Base-by-base conservation (phyloP, 108 stramenopile species). In the Discostella stelligeroides region DNA sequence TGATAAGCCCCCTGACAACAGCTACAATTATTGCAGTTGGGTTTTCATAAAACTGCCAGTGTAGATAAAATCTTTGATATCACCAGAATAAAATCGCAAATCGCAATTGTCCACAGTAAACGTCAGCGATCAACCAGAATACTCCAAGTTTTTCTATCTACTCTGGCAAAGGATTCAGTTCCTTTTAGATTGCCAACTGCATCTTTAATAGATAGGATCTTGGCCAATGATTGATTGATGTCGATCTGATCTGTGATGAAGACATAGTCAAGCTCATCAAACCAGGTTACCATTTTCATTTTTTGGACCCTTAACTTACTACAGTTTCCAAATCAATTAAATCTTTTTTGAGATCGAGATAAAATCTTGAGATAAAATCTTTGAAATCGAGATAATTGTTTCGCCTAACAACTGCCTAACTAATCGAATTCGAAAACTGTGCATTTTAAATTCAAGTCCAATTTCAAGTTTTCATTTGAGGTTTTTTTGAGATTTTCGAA, bases 81-180 rank as follows among this genome's bases (percentile, higher is more conserved):
- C n/a, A 60, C 53, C 64, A 82, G 66, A 14, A 84, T 55, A 49
- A 45, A 54, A 53, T 84, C 83, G 46, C 83, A 27, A n/a, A 84
- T 84, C 28, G 81, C 80, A 11, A 84, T 12, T 10, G 83, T 84
- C 80, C 81, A 84, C 12, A 84, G 72, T 20, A 84, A 58, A 29
- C 73, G 71, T 49, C 81, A 64, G 23, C 72, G 57, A 4, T 63
- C 63, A 2, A 84, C 80, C 14, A 84, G 57, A 54, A 84, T 74
- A 38, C 72, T 82, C 83, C 83, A 84, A 6, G 83, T 76, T 12
- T 70, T 76, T 37, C 70, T 68, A 56, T 80, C 57, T 37, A 79
- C 60, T 1, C 54, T 65, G 21, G 40, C 69, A 53, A 71, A 75
- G 21, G 25, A 2, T 29, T 57, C 49, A 7, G 21, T 61, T 46